These are phyloP conservation scores for Sphagnurus paluster DNA, from an alignment of 1,284 basidiomycete species.

Conservation along the genomic window DNA sequence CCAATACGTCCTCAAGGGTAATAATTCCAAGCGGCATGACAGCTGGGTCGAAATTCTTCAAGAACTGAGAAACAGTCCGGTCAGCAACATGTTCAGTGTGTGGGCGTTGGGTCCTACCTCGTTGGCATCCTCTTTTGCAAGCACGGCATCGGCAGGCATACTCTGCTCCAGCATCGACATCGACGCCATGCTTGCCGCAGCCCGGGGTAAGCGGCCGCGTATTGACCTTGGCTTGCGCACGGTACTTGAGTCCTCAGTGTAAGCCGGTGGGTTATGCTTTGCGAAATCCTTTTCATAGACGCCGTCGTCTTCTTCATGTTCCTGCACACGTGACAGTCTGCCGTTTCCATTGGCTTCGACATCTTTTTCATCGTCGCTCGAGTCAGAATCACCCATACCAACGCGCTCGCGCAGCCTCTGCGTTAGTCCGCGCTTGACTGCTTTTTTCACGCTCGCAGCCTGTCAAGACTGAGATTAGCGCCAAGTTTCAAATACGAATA, in stretches of 20 bases:
- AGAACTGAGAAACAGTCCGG: constrained; percentile 45
- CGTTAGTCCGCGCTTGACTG: constrained; percentile 70
- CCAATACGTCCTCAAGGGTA: constrained; percentile 90
- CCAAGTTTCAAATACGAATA: not conserved
- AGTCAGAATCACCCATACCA: constrained; percentile 61
- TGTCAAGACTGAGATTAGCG: constrained; percentile 25
- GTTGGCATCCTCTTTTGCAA: constrained; percentile 68
- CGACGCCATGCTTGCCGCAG: constrained; percentile 35
- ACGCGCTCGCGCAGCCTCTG: constrained; percentile 66
- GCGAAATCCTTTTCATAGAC: constrained; percentile 25
- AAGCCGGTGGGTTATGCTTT: constrained; percentile 23
- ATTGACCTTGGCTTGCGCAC: constrained; percentile 9
- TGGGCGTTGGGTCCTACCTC: constrained; percentile 43
- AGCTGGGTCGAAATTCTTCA: constrained; percentile 72
- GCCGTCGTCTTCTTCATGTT: constrained; percentile 26
- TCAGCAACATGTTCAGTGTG: not conserved
- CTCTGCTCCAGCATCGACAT: constrained; percentile 68
- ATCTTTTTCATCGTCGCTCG: constrained; percentile 24
- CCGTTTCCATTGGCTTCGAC: constrained; percentile 4
- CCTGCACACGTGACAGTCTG: constrained; percentile 6
- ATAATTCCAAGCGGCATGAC: constrained; percentile 89
- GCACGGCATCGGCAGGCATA: constrained; percentile 82
- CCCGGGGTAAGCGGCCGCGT: constrained; percentile 28
- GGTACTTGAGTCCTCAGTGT: not conserved
- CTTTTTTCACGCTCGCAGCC: constrained; percentile 67